Base-by-base conservation (phyloP, 1,284 basidiomycete genomes). In the Volvariella surrecta region DNA sequence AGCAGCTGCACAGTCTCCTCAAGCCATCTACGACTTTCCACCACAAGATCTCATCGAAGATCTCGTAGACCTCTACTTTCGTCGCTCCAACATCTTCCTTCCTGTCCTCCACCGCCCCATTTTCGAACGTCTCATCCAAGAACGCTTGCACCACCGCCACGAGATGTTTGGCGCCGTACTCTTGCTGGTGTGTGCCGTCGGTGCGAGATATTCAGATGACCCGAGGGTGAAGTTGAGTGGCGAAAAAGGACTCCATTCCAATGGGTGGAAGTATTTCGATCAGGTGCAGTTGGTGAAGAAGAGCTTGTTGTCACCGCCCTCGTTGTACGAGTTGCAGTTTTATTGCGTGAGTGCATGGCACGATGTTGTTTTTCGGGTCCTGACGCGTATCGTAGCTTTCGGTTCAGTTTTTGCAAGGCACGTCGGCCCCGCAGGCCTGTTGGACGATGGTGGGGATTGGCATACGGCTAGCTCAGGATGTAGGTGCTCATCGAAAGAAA, bases 91-190 rank as follows among this genome's bases (percentile, higher is more conserved):
- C 57, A 50, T 70, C n/a, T 69, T 76, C 48, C 59, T 76, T 6
- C 87, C 89, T 1, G 66, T 94, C 10, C 67, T 95, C 4, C 90
- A 94, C 54, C 76, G 81, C 0, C 79, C 78, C 0, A 79, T 76
- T 2, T 90, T 94, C 53, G 74, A 83, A 45, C 63, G 67, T 8
- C 64, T 71, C 21, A 58, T 87, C 37, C 59, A 58, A n/a, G 71
- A 76, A 3, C 71, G 73, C 0, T 56, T 81, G 15, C 82, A 89
- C 54, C 61, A 68, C 19, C 66, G 55, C 1, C 74, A 88, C 52
- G 52, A 69, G 3, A 61, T 71, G 0, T 92, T 93, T 57, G 83
- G 73, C 8, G 72, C 76, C 4, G 73, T 84, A 1, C 73, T 87
- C 41, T 62, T 92, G 11, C 70, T 90, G 19, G 76, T 92, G 0